Evolutionary conservation across 345 rosid genomes (phyloP), one percentile per base, ranked within the genome.

Genomic region (Clausena lansium): DNA sequence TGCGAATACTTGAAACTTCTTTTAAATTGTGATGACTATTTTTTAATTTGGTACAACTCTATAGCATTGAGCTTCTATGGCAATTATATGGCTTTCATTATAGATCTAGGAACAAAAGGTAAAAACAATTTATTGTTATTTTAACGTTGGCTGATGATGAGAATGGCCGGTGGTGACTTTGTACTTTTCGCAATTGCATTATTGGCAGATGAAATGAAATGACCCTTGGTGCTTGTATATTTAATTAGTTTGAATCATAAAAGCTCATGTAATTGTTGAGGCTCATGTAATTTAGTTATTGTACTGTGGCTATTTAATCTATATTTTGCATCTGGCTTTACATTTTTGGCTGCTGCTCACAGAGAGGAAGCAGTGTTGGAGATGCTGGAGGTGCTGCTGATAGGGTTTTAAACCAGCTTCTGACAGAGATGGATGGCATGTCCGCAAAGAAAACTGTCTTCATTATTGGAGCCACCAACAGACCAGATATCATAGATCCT

Each of bases 341-440:
- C 45, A 75, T 15, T 36, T 77, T 17, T 13, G 67, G 71, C 52
- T 27, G 7, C 22, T 24, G 45, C 39, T 74, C 79, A 74, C 87
- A 95, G 94, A 93, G 98, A 90, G 98, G 98, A 80, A 87, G 92
- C 86, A 89, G 98, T 47, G 90, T 78, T 15, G 94, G 96, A 70
- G 98, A 95, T 86, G 98, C 98, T 30, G 98, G 98, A 6, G 98
- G 98, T 80, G 98, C 98, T 36, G 98, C 98, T 55, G 98, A 95
- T 79, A 88, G 98, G 85, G 98, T 95, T 61, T 67, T 95, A 86
- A 95, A 95, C 83, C 98, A 95, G 83, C 97, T 95, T 81, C 83
- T 95, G 76, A 95, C 98, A 2, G 98, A 95, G 85, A 95, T 95
- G 98, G 98, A 95, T 78, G 98, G 98, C 76, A 95, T 95, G 98